Percentiles rank a stretch among this genome's conserved stretches.
phyloP scores from a whole-genome alignment of 192 early-diverging fungal species.

The Gaertneriomyces semiglobifer region DNA sequence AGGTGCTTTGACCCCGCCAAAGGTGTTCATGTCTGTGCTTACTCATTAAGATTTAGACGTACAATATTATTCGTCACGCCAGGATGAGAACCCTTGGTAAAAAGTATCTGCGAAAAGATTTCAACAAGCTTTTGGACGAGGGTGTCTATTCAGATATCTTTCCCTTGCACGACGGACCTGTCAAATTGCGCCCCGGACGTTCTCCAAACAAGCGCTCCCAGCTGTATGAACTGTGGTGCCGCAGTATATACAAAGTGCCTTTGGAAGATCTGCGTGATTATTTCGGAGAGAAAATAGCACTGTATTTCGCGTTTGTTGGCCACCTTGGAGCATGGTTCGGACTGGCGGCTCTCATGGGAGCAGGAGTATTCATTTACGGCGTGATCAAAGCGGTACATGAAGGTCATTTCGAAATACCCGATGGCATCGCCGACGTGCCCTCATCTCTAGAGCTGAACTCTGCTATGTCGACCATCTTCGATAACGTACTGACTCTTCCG shows the following conservation, averaged over 20 bases:
- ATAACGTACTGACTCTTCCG: conserved; percentile 54
- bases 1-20: no score
- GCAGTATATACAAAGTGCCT: conserved; percentile 9
- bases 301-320: conserved; percentile 65
- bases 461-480: conserved; percentile 43
- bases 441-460: not conserved
- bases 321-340: conserved; percentile 43
- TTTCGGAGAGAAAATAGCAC: conserved; percentile 67
- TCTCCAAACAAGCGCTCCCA: conserved; percentile 13
- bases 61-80: conserved; percentile 14
- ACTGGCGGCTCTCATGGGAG: conserved; percentile 46
- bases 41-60: conserved; percentile 3
- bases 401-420: not conserved
- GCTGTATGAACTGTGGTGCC: not conserved
- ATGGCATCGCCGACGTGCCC: not conserved
- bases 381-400: conserved; percentile 30
- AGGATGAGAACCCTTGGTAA: conserved; percentile 9
- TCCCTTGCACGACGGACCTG: conserved; percentile 58
- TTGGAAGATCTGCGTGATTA: conserved; percentile 41
- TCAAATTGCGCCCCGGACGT: conserved; percentile 26
- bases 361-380: conserved; percentile 54
- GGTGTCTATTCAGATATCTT: conserved; percentile 43
- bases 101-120: conserved; percentile 26
- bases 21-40: not conserved
- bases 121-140: conserved; percentile 44